Conservation (phyloP, 768 basidiomycete species). For the Strobilomyces dryophilus region DNA sequence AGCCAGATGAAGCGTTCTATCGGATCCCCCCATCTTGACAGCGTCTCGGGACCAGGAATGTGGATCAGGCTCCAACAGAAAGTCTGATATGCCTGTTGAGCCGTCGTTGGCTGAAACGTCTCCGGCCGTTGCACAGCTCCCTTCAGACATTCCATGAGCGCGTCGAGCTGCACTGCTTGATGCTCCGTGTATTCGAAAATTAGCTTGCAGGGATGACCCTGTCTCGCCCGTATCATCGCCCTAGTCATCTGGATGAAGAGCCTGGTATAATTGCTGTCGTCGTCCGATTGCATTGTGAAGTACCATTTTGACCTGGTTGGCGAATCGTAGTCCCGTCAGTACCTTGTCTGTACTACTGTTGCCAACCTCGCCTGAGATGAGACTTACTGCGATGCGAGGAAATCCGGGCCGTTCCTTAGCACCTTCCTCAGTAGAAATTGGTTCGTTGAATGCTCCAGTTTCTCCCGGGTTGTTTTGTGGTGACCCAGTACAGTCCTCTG, state of each 20-base stretch:
- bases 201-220: neutral
- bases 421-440: neutral
- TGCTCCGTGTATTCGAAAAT: neutral
- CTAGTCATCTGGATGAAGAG: neutral
- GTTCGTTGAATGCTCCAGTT: neutral
- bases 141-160: neutral
- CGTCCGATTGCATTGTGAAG: neutral
- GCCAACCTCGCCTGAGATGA: no score
- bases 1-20: slow-evolving; percentile 2
- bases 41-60: no score
- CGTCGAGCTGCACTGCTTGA: neutral
- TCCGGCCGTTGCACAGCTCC: neutral
- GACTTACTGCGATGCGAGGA: neutral
- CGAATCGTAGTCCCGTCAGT: no score
- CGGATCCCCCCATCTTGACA: slow-evolving; percentile 2
- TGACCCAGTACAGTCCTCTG: neutral
- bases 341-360: no score
- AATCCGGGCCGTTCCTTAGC: neutral
- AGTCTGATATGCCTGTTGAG: neutral
- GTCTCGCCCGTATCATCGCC: neutral
- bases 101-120: neutral
- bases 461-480: neutral
- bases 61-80: slow-evolving; percentile 7
- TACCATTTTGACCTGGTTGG: no score
- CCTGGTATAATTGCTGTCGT: neutral